Evolutionary conservation across 2,329 filamentous ascomycete genomes (phyloP).

Genomic region (Aspergillus latus): DNA sequence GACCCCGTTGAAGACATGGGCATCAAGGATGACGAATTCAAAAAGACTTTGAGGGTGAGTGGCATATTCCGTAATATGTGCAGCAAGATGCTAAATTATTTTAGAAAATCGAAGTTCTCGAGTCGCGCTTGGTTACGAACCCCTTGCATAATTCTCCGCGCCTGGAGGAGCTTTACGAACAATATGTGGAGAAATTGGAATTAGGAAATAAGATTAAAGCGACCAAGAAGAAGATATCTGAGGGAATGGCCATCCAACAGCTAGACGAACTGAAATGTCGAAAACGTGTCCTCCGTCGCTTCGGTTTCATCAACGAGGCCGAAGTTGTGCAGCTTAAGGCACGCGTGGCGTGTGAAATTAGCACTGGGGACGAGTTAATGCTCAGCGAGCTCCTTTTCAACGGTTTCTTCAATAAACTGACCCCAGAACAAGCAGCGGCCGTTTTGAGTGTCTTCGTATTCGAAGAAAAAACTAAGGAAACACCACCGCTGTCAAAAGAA

Average conservation of each 20-base stretch:
- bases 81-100: slow-evolving; percentile 20
- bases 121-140: slow-evolving; percentile 84
- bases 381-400: slow-evolving; percentile 93
- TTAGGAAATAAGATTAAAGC: slow-evolving; percentile 78
- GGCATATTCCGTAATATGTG: not conserved
- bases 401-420: slow-evolving; percentile 94
- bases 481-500: slow-evolving; percentile 66
- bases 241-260: slow-evolving; percentile 84
- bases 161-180: slow-evolving; percentile 78
- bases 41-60: slow-evolving; percentile 71
- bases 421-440: slow-evolving; percentile 81
- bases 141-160: slow-evolving; percentile 88
- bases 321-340: slow-evolving; percentile 97
- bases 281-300: slow-evolving; percentile 88
- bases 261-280: slow-evolving; percentile 94
- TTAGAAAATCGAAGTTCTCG: slow-evolving; percentile 93
- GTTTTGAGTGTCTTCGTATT: slow-evolving; percentile 94
- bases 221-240: slow-evolving; percentile 80
- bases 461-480: slow-evolving; percentile 86
- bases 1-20: slow-evolving; percentile 97
- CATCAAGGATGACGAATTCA: slow-evolving; percentile 89
- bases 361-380: slow-evolving; percentile 90
- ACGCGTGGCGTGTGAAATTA: slow-evolving; percentile 96
- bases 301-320: slow-evolving; percentile 92
- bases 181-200: slow-evolving; percentile 78